Conservation (phyloP, 2,329 filamentous ascomycete species). For the Dactylonectria macrodidyma region DNA sequence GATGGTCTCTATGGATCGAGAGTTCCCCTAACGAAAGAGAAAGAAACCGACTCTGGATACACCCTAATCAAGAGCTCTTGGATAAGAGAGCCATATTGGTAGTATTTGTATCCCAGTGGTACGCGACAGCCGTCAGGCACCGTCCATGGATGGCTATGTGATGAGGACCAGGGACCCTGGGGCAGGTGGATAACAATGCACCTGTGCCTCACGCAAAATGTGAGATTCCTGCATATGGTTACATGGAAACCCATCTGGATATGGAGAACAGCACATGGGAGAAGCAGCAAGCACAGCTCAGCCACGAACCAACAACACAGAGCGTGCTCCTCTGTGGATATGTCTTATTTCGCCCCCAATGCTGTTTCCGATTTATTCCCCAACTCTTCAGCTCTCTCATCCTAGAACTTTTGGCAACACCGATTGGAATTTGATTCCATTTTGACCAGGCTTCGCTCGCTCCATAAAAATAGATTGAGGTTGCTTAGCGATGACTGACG, state of each 20-base stretch:
- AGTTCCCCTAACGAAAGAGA: not conserved
- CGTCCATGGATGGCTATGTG: not conserved
- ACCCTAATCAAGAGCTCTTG: not conserved
- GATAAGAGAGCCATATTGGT: not conserved
- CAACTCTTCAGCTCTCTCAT: not conserved
- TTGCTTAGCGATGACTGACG: not conserved
- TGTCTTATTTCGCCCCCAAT: not conserved
- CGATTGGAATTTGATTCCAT: not conserved
- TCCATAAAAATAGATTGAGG: conserved; percentile 1
- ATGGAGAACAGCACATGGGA: not conserved
- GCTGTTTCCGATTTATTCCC: not conserved
- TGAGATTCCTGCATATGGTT: not conserved
- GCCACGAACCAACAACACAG: not conserved
- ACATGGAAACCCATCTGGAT: not conserved
- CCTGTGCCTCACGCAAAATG: not conserved
- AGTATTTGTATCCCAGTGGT: not conserved
- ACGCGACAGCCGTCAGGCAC: not conserved
- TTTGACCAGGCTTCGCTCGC: not conserved
- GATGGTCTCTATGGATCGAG: not conserved
- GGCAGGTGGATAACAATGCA: not conserved
- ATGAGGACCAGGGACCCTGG: not conserved
- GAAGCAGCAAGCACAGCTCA: not conserved
- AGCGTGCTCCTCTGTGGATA: not conserved
- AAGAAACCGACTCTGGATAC: not conserved
- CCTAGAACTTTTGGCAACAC: not conserved